A percentile compares a stretch with the other conserved stretches of the same genome.
These are phyloP conservation scores for Goffeauzyma gilvescens DNA, from an alignment of 768 basidiomycete genomes.

Conservation along the genomic window DNA sequence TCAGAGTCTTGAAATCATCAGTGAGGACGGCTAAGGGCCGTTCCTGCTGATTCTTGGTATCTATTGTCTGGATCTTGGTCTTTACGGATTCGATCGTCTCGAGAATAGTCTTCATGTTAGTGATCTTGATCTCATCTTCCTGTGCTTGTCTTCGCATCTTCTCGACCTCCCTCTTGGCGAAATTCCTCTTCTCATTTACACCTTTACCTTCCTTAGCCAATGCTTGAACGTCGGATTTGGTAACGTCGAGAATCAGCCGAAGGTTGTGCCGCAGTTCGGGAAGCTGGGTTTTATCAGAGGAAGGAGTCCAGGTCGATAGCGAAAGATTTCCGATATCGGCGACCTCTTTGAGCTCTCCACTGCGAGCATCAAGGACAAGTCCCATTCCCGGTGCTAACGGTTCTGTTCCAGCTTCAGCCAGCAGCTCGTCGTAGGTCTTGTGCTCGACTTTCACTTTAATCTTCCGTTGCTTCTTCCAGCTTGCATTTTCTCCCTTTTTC, in stretches of 20 bases:
- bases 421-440: conserved; percentile 90
- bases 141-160: conserved; percentile 50
- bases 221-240: conserved; percentile 67
- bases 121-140: conserved; percentile 49
- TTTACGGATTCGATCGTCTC: conserved; percentile 55
- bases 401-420: conserved; percentile 60
- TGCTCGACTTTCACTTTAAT: conserved; percentile 70
- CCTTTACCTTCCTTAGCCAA: conserved; percentile 76
- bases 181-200: conserved; percentile 59
- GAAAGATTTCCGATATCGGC: conserved; percentile 63
- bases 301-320: conserved; percentile 56
- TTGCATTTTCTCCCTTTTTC: conserved; percentile 38
- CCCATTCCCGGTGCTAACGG: conserved; percentile 43
- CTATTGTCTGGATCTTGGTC: too few relatives aligned
- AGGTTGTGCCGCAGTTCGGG: conserved; percentile 96
- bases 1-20: conserved; percentile 53
- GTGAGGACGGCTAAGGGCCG: too few relatives aligned
- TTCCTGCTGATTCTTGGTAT: too few relatives aligned
- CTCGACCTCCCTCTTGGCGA: conserved; percentile 49
- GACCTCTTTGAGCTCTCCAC: conserved; percentile 80
- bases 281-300: conserved; percentile 66
- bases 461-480: conserved; percentile 62
- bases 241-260: conserved; percentile 60
- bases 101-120: conserved; percentile 52
- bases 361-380: conserved; percentile 83